Base-by-base conservation (phyloP, 257 asterid genomes). In the Solanum ossicruentum region DNA sequence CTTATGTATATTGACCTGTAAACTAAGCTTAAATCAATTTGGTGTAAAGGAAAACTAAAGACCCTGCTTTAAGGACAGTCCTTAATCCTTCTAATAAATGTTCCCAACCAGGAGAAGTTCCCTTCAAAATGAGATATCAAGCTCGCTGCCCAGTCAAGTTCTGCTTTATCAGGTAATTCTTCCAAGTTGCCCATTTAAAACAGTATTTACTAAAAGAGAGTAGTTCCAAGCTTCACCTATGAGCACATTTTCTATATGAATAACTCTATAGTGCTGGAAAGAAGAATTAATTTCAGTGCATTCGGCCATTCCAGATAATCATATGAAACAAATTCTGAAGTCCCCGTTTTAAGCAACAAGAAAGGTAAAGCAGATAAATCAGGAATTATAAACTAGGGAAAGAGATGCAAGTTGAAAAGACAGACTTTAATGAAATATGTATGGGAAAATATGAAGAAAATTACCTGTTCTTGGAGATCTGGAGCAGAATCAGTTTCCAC, bases 391-490 rank as follows among this genome's bases (percentile, higher is more conserved):
- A 28, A 52, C 52, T 28, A 78, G 49, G 28, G 10, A 72, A 72
- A 78, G 61, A 36, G 83, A 65, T 52, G 66, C 49, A 78, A 16
- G 28, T 28, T 78, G 47, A 78, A 78, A 78, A 52, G 65, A 52
- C 83, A 28, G 66, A 56, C 49, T 78, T 78, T 26, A 26, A 52
- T 26, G 49, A 18, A 6, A 52, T 51, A 51, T 54, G 65, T 16
- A 16, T 28, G 83, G 83, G 83, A 78, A 41, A 26, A 28, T 78
- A 52, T 6, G 66, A 78, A 10, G 83, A 75, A 86, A 80, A 84
- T 80, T 87, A 96, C 99, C 98, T 93, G 99, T 84, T 93, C 98
- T 88, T 94, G 91, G 90, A 92, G 94, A 92, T 93, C 95, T 84
- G 94, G 93, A 57, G 89, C 91, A 87, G 96, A 89, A 89, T 92